phyloP scores from a whole-genome alignment of 257 asterid species.

The Ilex aquifolium region DNA sequence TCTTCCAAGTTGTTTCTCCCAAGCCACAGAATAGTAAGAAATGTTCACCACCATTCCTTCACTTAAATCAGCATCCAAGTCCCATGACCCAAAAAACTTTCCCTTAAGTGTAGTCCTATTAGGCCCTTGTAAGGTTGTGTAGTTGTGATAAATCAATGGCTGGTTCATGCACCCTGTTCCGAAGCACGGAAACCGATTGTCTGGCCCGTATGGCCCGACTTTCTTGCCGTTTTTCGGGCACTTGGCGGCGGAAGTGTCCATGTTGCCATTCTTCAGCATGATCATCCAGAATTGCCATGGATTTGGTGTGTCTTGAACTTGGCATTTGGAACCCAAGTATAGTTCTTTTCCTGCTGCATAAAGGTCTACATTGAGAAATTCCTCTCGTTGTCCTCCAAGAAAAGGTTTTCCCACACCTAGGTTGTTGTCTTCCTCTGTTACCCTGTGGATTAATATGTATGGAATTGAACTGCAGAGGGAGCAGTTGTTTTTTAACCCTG shows the following conservation, averaged over 20 bases:
- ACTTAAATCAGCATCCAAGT: slow-evolving; percentile 34
- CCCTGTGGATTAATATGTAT: slow-evolving; percentile 22
- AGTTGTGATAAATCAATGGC: slow-evolving; percentile 65
- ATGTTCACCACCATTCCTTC: slow-evolving; percentile 12
- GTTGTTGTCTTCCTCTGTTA: slow-evolving; percentile 41
- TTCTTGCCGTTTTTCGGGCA: slow-evolving; percentile 67
- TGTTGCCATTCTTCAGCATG: slow-evolving; percentile 80
- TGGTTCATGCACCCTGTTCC: slow-evolving; percentile 80
- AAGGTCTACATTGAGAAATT: slow-evolving; percentile 25
- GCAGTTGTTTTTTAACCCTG: no score
- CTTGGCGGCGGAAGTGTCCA: slow-evolving; percentile 73
- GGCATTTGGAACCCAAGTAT: slow-evolving; percentile 61
- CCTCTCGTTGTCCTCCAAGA: no score
- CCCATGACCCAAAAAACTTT: slow-evolving; percentile 70
- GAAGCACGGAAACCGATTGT: slow-evolving; percentile 53
- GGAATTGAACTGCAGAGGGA: no score
- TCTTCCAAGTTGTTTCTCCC: slow-evolving; percentile 73
- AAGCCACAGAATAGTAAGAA: slow-evolving; percentile 58
- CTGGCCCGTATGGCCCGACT: slow-evolving; percentile 4
- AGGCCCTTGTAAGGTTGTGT: slow-evolving; percentile 41
- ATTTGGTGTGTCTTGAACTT: slow-evolving; percentile 51
- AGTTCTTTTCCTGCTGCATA: slow-evolving; percentile 67
- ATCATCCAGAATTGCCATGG: slow-evolving; percentile 97
- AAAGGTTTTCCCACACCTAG: no score
- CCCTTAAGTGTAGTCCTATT: slow-evolving; percentile 38